Evolutionary conservation across 345 rosid species (phyloP).

Genomic region (Eucalyptus lansdowneana): DNA sequence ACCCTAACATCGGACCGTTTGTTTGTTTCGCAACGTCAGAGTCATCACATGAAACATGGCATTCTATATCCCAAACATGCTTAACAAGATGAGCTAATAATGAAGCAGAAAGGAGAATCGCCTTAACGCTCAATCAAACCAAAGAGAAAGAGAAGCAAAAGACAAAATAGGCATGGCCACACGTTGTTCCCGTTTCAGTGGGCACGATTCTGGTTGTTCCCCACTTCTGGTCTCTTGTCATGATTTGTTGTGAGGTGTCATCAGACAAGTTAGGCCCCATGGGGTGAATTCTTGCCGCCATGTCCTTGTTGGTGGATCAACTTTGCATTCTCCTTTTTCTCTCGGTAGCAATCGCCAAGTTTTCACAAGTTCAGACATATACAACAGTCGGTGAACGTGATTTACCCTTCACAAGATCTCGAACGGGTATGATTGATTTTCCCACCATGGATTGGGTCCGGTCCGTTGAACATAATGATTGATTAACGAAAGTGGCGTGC

Average conservation of each 20-base stretch:
- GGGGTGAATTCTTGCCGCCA: conserved; percentile 7
- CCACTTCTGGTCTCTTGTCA: background rate
- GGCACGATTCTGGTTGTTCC: conserved; percentile 8
- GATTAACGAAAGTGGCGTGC: background rate
- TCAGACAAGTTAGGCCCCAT: conserved; percentile 14
- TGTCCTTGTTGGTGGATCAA: background rate
- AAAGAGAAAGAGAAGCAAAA: background rate
- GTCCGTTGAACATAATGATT: background rate
- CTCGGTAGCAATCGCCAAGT: background rate
- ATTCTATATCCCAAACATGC: background rate
- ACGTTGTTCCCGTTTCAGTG: conserved; percentile 5
- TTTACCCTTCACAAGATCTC: background rate
- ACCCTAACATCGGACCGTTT: background rate
- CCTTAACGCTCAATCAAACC: background rate
- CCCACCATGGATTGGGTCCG: background rate
- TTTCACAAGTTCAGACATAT: background rate
- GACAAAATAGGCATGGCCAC: conserved; percentile 1
- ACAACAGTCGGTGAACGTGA: background rate
- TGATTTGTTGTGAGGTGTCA: background rate
- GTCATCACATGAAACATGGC: background rate
- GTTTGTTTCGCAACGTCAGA: background rate
- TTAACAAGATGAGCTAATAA: background rate
- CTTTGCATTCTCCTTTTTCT: background rate
- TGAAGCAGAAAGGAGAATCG: background rate
- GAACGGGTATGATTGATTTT: background rate